A percentile compares a stretch with the other conserved stretches of the same genome.
These are phyloP conservation scores for Penicillium sp. DNA, from an alignment of 2,329 filamentous ascomycete genomes.

Conservation along the genomic window DNA sequence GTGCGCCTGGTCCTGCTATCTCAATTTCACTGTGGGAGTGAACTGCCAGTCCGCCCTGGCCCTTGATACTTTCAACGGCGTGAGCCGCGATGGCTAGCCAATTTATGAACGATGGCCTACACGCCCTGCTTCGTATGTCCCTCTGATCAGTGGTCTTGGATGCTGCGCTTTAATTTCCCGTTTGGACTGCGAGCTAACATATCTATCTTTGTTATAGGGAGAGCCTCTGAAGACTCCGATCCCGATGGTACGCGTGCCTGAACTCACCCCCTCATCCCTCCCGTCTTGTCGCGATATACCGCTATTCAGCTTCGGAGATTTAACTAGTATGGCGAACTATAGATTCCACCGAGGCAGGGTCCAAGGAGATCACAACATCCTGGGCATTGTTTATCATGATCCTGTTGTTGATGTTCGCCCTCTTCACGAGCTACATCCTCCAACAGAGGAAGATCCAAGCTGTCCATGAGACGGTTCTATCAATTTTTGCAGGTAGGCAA, in stretches of 20 bases:
- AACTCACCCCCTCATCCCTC: conserved; percentile 11
- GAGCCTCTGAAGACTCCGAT: conserved; percentile 40
- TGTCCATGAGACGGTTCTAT: conserved; percentile 96
- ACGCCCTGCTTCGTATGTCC: conserved; percentile 40
- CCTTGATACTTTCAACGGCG: conserved; percentile 23
- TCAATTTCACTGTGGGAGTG: conserved; percentile 38
- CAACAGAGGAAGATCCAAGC: conserved; percentile 97
- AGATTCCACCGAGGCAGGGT: conserved; percentile 73
- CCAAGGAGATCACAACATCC: conserved; percentile 93
- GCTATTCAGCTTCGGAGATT: conserved; percentile 9
- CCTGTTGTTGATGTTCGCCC: conserved; percentile 84
- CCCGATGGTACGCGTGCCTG: conserved; percentile 38
- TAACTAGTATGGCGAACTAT: conserved; percentile 25
- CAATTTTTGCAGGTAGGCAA: conserved; percentile 82
- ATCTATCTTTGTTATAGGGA: conserved; percentile 27
- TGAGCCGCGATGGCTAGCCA: conserved; percentile 37
- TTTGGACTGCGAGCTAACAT: conserved; percentile 20
- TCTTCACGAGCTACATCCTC: conserved; percentile 95
- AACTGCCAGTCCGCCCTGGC: conserved; percentile 31
- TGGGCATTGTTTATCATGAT: conserved; percentile 98
- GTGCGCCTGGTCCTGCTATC: conserved; percentile 33
- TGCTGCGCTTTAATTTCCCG: background rate
- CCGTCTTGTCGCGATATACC: conserved; percentile 3
- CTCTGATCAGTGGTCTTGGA: background rate
- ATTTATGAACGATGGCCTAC: conserved; percentile 36